Conservation (phyloP, 495 filamentous ascomycete genomes). For the Hypoxylon trugodes region DNA sequence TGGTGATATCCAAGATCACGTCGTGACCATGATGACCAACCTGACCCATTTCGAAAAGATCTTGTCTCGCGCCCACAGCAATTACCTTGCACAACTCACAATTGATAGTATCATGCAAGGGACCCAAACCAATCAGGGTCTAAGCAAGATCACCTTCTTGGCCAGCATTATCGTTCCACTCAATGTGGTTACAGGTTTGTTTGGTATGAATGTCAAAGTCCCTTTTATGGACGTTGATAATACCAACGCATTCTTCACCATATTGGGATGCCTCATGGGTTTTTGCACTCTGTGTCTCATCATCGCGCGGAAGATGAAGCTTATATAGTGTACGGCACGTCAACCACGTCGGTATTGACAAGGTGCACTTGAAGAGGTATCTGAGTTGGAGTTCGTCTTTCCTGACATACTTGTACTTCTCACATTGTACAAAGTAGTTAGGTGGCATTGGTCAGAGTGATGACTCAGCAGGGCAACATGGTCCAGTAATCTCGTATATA, state of each 20-base stretch:
- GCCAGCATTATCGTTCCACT: conserved; percentile 96
- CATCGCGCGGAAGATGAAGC: conserved; percentile 32
- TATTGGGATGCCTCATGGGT: conserved; percentile 70
- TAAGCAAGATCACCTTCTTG: conserved; percentile 94
- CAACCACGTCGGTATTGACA: too few relatives aligned
- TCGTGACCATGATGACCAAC: conserved; percentile 98
- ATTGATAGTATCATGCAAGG: conserved; percentile 87
- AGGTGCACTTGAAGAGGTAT: too few relatives aligned
- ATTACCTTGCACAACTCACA: conserved; percentile 93
- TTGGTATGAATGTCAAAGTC: conserved; percentile 95
- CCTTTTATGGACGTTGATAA: conserved; percentile 67
- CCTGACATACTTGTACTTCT: too few relatives aligned
- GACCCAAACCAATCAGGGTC: conserved; percentile 80
- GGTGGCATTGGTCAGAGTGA: too few relatives aligned
- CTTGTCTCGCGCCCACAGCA: conserved; percentile 91
- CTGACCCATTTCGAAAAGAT: conserved; percentile 97
- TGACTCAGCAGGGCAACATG: too few relatives aligned
- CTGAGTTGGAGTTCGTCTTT: too few relatives aligned
- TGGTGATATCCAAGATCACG: conserved; percentile 97
- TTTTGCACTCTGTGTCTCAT: conserved; percentile 65
- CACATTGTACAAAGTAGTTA: too few relatives aligned
- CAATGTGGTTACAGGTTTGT: conserved; percentile 93
- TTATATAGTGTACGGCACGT: conserved; percentile 41
- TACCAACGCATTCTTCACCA: conserved; percentile 81
- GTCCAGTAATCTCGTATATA: too few relatives aligned